Base-by-base conservation (phyloP, 2,329 filamentous ascomycete species). In the Apiospora marii region DNA sequence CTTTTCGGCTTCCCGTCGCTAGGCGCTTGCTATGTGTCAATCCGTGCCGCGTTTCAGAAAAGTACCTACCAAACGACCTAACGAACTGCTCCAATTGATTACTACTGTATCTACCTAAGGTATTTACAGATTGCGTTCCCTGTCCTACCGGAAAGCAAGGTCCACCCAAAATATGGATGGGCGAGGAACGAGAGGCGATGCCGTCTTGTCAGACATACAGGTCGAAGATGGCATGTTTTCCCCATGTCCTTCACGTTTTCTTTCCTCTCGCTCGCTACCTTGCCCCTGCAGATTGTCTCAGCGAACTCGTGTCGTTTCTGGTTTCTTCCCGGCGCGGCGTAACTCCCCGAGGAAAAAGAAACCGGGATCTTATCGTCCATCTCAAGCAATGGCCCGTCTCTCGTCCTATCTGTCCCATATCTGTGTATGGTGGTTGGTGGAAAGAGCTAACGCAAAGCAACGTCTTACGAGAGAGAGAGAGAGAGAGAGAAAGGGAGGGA, bases 141-240 rank as follows among this genome's bases (percentile, higher is more conserved):
- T 10, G 37, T 41, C 37, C 37, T 41, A 41, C 7, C 37, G 8
- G 37, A 10, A 41, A 41, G 7, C 7, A 10, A 10, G 10, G 6
- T 10, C 37, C 37, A 10, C 37, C 10, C 37, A 41, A 41, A 10
- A 41, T 41, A 41, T 41, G 37, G 37, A 41, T 41, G 37, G 37
- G 37, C 37, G 37, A 41, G 37, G 27, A 30, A 34, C 19, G 24
- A 34, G 16, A 61, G 3, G 5, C 19, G 19, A 34, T 61, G 7
- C 53, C 53, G 53, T 61, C 53, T 37, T 61, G 53, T 61, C 53
- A 61, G 53, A 64, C 58, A 41, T 64, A 64, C 58, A 41, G 58
- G 37, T 41, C 37, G 6, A 41, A 37, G 16, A 37, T 12, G 30
- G 12, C 27, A 13, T 61, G 27, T 27, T 14, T 41, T 41, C 10